Conservation (phyloP, 2,329 filamentous ascomycete species). For the Endothia cerciana region DNA sequence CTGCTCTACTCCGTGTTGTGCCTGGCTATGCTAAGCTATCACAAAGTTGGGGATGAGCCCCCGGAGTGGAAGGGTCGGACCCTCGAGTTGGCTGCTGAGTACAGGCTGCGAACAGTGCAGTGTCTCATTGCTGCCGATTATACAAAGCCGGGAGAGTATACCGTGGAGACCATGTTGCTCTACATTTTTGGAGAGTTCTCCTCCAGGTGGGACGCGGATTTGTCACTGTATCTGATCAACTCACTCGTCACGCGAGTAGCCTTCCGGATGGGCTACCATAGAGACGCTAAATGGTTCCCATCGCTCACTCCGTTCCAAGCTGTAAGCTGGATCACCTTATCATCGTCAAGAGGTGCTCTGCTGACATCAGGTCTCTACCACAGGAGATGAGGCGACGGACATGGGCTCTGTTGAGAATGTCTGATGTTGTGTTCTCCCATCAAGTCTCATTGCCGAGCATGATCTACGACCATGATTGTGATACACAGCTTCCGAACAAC, state of each 20-base stretch:
- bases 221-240: conserved; percentile 65
- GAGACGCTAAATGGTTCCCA: conserved; percentile 75
- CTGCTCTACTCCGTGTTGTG: conserved; percentile 77
- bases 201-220: conserved; percentile 73
- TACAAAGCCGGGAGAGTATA: conserved; percentile 73
- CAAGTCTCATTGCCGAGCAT: conserved; percentile 70
- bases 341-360: not conserved
- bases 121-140: conserved; percentile 78
- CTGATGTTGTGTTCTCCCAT: conserved; percentile 78
- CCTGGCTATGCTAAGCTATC: conserved; percentile 77
- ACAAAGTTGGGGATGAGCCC: conserved; percentile 79
- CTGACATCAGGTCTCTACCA: not conserved
- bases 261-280: conserved; percentile 76
- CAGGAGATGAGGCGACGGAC: conserved; percentile 72
- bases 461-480: conserved; percentile 74
- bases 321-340: conserved; percentile 44
- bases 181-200: conserved; percentile 78
- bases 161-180: conserved; percentile 77
- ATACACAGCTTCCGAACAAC: conserved; percentile 75
- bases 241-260: conserved; percentile 60
- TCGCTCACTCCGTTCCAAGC: conserved; percentile 74
- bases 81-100: conserved; percentile 64
- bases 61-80: conserved; percentile 73
- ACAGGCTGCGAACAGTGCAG: conserved; percentile 74
- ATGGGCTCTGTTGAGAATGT: conserved; percentile 73